Evolutionary conservation across 257 asterid genomes (phyloP).

Genomic region (Solanum sejunctum): DNA sequence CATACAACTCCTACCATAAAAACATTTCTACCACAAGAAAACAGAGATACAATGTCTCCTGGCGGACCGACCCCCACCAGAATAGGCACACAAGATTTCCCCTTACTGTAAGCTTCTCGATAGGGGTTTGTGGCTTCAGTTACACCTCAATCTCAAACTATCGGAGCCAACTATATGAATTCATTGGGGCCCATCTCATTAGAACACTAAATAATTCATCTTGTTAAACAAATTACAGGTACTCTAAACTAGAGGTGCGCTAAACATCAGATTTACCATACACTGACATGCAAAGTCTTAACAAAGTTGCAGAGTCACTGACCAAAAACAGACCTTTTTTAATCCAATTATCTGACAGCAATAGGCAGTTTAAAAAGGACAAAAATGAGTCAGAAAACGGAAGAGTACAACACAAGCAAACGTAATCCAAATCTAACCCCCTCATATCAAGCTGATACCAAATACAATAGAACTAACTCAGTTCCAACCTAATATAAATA

Average conservation of each 20-base stretch:
- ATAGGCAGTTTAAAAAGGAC: background rate
- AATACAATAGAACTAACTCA: background rate
- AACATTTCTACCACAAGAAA: background rate
- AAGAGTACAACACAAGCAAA: background rate
- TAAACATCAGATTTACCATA: background rate
- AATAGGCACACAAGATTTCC: background rate
- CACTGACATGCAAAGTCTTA: background rate
- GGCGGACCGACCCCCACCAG: background rate
- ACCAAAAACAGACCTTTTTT: background rate
- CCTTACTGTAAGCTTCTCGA: background rate
- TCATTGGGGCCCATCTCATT: background rate
- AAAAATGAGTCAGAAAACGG: background rate
- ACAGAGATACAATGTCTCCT: background rate
- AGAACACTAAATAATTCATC: background rate
- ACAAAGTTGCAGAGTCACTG: background rate
- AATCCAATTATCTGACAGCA: background rate
- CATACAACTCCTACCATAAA: background rate
- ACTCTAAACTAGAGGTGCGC: background rate
- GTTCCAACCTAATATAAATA: background rate
- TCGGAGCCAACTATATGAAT: background rate
- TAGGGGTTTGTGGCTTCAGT: background rate
- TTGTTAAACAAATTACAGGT: background rate
- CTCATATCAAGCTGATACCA: background rate
- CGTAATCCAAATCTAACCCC: background rate
- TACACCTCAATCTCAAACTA: background rate